A percentile compares a stretch with the other conserved stretches of the same genome.
Conservation (phyloP, 2,329 filamentous ascomycete genomes). For the Colletotrichum sidae region DNA sequence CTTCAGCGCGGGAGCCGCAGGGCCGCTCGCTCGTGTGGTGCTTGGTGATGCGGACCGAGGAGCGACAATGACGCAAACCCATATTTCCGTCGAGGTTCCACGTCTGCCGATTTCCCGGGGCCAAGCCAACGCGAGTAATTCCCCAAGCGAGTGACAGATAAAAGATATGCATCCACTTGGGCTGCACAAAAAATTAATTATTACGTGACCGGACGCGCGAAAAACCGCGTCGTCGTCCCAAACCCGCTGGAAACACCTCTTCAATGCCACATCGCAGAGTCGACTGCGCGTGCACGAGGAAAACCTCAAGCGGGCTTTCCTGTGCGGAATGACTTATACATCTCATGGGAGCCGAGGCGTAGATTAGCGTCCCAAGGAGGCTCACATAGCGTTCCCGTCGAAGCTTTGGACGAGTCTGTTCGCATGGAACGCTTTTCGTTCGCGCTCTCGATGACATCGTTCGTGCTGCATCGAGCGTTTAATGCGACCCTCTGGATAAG, state of each 20-base stretch:
- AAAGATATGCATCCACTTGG: constrained; percentile 14
- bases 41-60: background rate
- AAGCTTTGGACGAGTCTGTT: background rate
- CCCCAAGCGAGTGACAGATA: constrained; percentile 35
- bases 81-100: background rate
- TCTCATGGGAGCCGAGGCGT: background rate
- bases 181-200: constrained; percentile 32
- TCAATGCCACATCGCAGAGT: too few species aligned
- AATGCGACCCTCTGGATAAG: too few species aligned
- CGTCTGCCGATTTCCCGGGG: constrained; percentile 9
- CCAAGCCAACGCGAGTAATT: constrained; percentile 28
- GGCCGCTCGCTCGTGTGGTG: too few species aligned
- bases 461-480: too few species aligned
- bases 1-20: too few species aligned
- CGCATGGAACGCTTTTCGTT: too few species aligned
- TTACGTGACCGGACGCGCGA: constrained; percentile 11
- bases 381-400: background rate
- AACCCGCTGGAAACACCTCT: too few species aligned
- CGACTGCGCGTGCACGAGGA: too few species aligned
- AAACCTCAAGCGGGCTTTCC: too few species aligned
- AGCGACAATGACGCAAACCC: constrained; percentile 22
- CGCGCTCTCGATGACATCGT: too few species aligned
- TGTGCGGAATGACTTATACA: too few species aligned
- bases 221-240: constrained; percentile 1
- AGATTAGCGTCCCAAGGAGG: background rate